phyloP scores from a whole-genome alignment of 805 yeast genomes.

The Metschnikowia cerradonensis region DNA sequence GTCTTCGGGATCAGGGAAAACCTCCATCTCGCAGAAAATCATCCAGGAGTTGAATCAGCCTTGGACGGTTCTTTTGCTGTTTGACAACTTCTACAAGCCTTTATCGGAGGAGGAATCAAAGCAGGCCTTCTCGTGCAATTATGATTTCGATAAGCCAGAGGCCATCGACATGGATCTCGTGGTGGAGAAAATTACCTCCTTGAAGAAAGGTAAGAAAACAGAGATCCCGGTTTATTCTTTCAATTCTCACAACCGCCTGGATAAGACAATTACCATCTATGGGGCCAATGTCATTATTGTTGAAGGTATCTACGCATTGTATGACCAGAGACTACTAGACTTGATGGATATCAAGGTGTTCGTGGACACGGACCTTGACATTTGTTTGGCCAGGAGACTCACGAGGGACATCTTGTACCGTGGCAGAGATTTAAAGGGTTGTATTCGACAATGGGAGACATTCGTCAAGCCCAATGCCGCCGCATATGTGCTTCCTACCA shows the following conservation, averaged over 20 bases:
- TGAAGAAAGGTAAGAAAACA: slow-evolving; percentile 62
- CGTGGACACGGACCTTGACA: slow-evolving; percentile 91
- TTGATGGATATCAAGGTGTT: slow-evolving; percentile 83
- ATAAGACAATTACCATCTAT: slow-evolving; percentile 68
- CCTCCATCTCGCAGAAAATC: slow-evolving; percentile 82
- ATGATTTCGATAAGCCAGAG: slow-evolving; percentile 85
- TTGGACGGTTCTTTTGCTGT: slow-evolving; percentile 86
- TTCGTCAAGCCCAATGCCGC: slow-evolving; percentile 93
- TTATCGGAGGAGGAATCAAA: slow-evolving; percentile 56
- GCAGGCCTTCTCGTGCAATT: slow-evolving; percentile 64
- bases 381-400: slow-evolving; percentile 84
- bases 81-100: slow-evolving; percentile 89
- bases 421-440: slow-evolving; percentile 80
- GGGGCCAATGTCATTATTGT: slow-evolving; percentile 92
- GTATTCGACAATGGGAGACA: slow-evolving; percentile 82
- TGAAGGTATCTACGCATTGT: slow-evolving; percentile 86
- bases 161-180: slow-evolving; percentile 77
- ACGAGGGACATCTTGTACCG: slow-evolving; percentile 82
- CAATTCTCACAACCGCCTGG: slow-evolving; percentile 65
- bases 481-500: slow-evolving; percentile 66
- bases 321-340: slow-evolving; percentile 62
- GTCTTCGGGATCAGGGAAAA: slow-evolving; percentile 76
- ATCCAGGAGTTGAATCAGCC: slow-evolving; percentile 79
- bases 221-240: slow-evolving; percentile 52
- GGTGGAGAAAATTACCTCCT: slow-evolving; percentile 53